Evolutionary conservation across 805 yeast genomes (phyloP).

Genomic region (Clavispora santaluciae): DNA sequence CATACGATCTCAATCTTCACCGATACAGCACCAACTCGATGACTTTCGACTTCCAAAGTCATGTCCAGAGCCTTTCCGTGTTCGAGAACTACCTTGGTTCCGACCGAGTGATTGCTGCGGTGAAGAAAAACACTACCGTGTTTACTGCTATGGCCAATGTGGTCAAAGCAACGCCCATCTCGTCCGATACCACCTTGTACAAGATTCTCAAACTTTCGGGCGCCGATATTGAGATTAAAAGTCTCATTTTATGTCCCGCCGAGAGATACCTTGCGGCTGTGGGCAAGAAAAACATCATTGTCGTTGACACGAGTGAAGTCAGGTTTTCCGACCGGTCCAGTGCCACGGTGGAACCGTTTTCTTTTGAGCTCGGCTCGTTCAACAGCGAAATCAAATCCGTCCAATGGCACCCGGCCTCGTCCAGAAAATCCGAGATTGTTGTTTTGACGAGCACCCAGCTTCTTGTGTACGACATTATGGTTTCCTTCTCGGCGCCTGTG

Average conservation of each 20-base stretch:
- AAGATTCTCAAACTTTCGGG: constrained; percentile 3
- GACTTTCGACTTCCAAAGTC: background rate
- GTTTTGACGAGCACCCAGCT: constrained; percentile 8
- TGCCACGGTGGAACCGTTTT: constrained; percentile 2
- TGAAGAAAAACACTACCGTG: constrained; percentile 3
- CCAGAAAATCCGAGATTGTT: constrained; percentile 11
- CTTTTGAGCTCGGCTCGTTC: constrained; percentile 1
- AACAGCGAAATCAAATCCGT: constrained; percentile 2
- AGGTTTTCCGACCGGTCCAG: constrained; percentile 1
- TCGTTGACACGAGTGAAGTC: constrained; percentile 7
- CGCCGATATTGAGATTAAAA: constrained; percentile 1
- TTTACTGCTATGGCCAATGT: constrained; percentile 8
- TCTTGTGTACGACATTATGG: constrained; percentile 11
- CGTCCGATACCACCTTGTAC: background rate
- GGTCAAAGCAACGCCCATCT: constrained; percentile 8
- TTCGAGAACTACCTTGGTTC: constrained; percentile 4
- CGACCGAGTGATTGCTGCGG: constrained; percentile 3
- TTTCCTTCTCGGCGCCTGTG: constrained; percentile 8
- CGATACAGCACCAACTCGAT: background rate
- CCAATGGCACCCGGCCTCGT: constrained; percentile 15
- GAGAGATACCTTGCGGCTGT: constrained; percentile 12
- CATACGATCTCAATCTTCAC: background rate
- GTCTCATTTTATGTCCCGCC: constrained; percentile 7
- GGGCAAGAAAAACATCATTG: constrained; percentile 4
- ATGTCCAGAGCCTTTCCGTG: constrained; percentile 1